These are phyloP conservation scores for Boletus reticuloceps DNA, from an alignment of 768 basidiomycete species.

Conservation along the genomic window DNA sequence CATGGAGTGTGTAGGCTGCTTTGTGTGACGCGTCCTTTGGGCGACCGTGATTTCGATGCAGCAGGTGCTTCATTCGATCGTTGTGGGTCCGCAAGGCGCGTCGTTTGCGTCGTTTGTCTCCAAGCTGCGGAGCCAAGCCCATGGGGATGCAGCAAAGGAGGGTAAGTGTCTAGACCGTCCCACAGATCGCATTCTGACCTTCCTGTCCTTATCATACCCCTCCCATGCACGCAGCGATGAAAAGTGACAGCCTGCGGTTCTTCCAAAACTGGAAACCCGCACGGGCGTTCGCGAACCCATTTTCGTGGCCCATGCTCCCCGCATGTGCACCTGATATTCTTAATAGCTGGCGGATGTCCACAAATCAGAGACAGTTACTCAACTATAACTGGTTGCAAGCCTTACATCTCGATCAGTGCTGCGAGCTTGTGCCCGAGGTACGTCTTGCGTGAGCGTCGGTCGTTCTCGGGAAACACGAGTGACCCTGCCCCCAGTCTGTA, in stretches of 20 bases:
- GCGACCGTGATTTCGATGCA: neutral
- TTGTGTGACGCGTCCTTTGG: too few relatives aligned
- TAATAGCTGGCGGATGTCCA: slow-evolving; percentile 22
- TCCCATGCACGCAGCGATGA: slow-evolving; percentile 7
- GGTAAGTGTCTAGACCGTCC: slow-evolving; percentile 14
- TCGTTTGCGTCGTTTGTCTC: slow-evolving; percentile 26
- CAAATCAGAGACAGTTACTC: slow-evolving; percentile 26
- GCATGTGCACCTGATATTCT: slow-evolving; percentile 25
- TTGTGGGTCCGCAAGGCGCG: slow-evolving; percentile 9
- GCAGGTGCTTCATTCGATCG: slow-evolving; percentile 26
- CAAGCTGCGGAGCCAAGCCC: slow-evolving; percentile 22
- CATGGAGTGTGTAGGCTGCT: neutral
- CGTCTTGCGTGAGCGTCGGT: neutral
- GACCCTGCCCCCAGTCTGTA: slow-evolving; percentile 18
- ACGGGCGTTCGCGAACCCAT: slow-evolving; percentile 32
- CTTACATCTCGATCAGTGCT: slow-evolving; percentile 27
- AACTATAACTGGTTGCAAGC: slow-evolving; percentile 32
- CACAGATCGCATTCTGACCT: neutral
- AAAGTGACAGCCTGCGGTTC: slow-evolving; percentile 24
- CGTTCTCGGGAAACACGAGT: neutral
- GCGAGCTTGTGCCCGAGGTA: slow-evolving; percentile 20
- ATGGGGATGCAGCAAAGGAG: slow-evolving; percentile 24
- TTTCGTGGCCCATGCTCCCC: slow-evolving; percentile 34
- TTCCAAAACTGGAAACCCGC: slow-evolving; percentile 33
- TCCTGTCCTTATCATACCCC: neutral